A percentile compares a stretch with the other conserved stretches of the same genome.
These are phyloP conservation scores for Mycena capillaripes DNA, from an alignment of 768 basidiomycete species.

Conservation along the genomic window DNA sequence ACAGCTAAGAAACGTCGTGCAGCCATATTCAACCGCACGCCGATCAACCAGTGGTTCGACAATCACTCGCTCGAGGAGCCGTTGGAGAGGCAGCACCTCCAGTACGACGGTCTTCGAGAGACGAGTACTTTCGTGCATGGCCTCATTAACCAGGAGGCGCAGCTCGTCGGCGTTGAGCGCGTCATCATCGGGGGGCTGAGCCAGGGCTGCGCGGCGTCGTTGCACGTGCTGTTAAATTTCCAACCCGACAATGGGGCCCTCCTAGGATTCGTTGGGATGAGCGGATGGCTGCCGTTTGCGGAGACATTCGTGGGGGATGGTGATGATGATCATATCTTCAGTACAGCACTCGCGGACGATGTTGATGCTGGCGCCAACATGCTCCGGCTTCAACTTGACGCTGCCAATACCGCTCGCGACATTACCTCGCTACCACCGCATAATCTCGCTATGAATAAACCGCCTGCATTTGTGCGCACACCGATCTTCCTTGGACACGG, in stretches of 20 bases:
- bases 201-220: slow-evolving; percentile 27
- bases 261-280: slow-evolving; percentile 25
- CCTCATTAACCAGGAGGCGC: slow-evolving; percentile 12
- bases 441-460: not conserved
- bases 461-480: slow-evolving; percentile 11
- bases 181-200: slow-evolving; percentile 25
- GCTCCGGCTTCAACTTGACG: not conserved
- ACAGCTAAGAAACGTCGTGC: slow-evolving; percentile 31
- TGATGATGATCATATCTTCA: slow-evolving; percentile 4
- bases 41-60: slow-evolving; percentile 33
- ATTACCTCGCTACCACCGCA: slow-evolving; percentile 13
- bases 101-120: slow-evolving; percentile 15
- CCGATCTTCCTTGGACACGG: slow-evolving; percentile 29
- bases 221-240: slow-evolving; percentile 28
- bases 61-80: not conserved
- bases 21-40: slow-evolving; percentile 24
- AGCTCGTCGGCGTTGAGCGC: slow-evolving; percentile 9
- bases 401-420: slow-evolving; percentile 22
- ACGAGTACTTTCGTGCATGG: slow-evolving; percentile 20
- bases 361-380: not conserved
- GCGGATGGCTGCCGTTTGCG: slow-evolving; percentile 29
- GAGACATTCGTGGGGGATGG: not conserved
- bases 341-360: not conserved
- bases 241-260: slow-evolving; percentile 14
- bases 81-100: not conserved